Percentiles rank a stretch among this genome's conserved stretches.
Conservation (phyloP, 2,329 filamentous ascomycete species). For the Xylaria sp. region DNA sequence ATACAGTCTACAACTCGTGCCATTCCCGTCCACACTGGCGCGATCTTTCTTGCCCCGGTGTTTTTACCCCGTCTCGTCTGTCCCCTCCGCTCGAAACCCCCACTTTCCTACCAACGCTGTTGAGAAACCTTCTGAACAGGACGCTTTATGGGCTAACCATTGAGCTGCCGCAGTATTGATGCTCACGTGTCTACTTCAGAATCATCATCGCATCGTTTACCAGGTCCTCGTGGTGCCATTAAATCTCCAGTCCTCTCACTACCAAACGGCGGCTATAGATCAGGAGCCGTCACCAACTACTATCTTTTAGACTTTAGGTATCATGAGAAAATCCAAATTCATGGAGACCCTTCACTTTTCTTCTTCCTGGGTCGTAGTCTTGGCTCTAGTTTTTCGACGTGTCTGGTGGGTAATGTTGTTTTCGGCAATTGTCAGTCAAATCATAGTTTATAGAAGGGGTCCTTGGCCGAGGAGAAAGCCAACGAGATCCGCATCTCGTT, state of each 20-base stretch:
- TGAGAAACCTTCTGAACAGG: constrained; percentile 53
- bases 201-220: background rate
- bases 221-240: background rate
- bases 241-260: background rate
- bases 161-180: background rate
- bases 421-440: background rate
- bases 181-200: background rate
- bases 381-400: constrained; percentile 49
- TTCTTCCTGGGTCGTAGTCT: background rate
- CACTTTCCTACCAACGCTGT: constrained; percentile 60
- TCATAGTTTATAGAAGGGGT: constrained; percentile 4
- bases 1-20: constrained; percentile 48
- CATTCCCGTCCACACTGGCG: constrained; percentile 24
- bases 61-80: constrained; percentile 47
- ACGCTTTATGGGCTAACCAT: constrained; percentile 46
- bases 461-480: constrained; percentile 44
- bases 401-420: background rate
- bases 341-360: constrained; percentile 59
- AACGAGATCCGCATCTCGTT: constrained; percentile 60
- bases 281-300: constrained; percentile 59
- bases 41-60: constrained; percentile 50
- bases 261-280: constrained; percentile 33
- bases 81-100: constrained; percentile 47
- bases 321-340: constrained; percentile 52
- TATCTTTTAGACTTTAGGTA: constrained; percentile 58